A percentile compares a stretch with the other conserved stretches of the same genome.
Evolutionary conservation across 2,329 filamentous ascomycete species (phyloP).

Genomic region (Arthrobotrys iridis): DNA sequence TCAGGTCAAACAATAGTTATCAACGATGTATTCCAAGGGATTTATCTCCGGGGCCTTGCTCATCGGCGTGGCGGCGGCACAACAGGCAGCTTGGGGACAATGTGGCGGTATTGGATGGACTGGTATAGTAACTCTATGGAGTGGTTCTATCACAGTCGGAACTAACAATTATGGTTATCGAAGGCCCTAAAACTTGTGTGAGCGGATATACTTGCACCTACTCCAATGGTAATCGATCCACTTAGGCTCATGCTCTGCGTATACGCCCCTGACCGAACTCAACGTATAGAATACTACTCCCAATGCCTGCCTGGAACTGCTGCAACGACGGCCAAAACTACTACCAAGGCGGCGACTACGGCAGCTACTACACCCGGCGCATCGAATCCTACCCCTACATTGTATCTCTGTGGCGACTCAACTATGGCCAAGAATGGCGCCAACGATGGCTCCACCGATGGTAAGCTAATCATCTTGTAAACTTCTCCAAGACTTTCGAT

Average conservation of each 20-base stretch:
- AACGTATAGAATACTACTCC: conserved; percentile 30
- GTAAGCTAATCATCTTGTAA: background rate
- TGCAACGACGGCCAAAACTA: background rate
- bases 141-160: background rate
- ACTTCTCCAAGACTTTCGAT: background rate
- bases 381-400: conserved; percentile 31
- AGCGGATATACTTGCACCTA: conserved; percentile 41
- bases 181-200: conserved; percentile 34
- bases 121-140: background rate
- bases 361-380: conserved; percentile 24
- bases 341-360: conserved; percentile 1
- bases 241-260: too few species aligned
- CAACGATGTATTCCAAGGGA: conserved; percentile 16
- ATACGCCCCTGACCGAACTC: background rate
- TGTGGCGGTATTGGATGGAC: conserved; percentile 49
- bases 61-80: conserved; percentile 6
- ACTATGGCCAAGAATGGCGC: conserved; percentile 49
- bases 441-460: conserved; percentile 40
- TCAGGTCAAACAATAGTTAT: background rate
- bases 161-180: background rate
- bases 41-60: conserved; percentile 12
- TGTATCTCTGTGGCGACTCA: conserved; percentile 49
- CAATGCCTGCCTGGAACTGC: conserved; percentile 37
- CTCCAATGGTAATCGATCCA: conserved; percentile 50
- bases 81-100: conserved; percentile 44